These are phyloP conservation scores for Choricystis sp. DNA, from an alignment of 139 green algal species.

Conservation along the genomic window DNA sequence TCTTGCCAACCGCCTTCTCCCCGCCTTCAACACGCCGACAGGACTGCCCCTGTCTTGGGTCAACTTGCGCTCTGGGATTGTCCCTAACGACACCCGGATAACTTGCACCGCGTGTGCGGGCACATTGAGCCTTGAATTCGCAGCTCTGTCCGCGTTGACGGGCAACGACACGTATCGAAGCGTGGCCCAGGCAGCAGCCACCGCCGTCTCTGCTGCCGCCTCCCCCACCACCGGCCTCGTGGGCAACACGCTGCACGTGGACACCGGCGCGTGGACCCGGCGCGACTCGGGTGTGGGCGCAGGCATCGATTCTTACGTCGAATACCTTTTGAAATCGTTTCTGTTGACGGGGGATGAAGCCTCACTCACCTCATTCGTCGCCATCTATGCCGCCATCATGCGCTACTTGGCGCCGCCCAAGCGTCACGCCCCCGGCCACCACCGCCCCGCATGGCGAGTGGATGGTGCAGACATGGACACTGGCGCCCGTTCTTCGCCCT, in stretches of 20 bases:
- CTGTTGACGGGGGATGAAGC: constrained; percentile 24
- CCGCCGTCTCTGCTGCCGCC: constrained; percentile 12
- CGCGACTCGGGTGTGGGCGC: constrained; percentile 52
- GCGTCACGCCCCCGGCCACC: neutral
- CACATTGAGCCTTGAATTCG: constrained; percentile 78
- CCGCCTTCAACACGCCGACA: constrained; percentile 62
- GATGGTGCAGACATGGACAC: constrained; percentile 63
- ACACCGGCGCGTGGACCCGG: constrained; percentile 44
- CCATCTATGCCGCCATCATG: constrained; percentile 44
- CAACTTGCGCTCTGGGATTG: constrained; percentile 32
- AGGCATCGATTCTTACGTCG: constrained; percentile 71
- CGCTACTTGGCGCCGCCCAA: constrained; percentile 25
- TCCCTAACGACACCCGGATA: constrained; percentile 26
- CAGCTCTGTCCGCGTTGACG: constrained; percentile 43
- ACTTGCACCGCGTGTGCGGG: constrained; percentile 75
- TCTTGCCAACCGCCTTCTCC: constrained; percentile 53
- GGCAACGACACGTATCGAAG: constrained; percentile 16
- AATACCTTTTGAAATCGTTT: constrained; percentile 72
- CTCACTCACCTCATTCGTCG: constrained; percentile 50
- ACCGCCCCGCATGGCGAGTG: constrained; percentile 25
- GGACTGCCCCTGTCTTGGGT: constrained; percentile 56
- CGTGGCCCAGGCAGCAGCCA: constrained; percentile 13
- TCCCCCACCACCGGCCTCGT: constrained; percentile 29
- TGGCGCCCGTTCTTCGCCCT: constrained; percentile 36
- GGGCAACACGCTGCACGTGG: constrained; percentile 52